These are phyloP conservation scores for Rhizopogon hawkerae DNA, from an alignment of 1,284 basidiomycete genomes.

Conservation along the genomic window DNA sequence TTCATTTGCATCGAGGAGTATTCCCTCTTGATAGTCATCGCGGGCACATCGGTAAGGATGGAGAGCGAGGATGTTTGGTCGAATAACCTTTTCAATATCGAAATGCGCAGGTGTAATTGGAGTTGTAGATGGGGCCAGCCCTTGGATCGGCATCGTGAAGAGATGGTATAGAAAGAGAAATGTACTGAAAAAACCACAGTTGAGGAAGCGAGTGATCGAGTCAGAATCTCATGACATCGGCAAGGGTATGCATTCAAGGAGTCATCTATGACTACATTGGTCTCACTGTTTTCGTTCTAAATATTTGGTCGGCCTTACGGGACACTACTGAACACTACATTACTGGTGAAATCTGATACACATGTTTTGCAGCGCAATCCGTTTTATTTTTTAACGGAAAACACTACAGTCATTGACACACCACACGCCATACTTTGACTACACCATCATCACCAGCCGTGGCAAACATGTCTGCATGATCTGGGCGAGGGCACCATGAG, in stretches of 20 bases:
- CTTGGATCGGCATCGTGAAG: slow-evolving; percentile 36
- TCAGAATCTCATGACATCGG: neutral
- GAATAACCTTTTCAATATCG: slow-evolving; percentile 73
- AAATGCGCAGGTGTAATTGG: slow-evolving; percentile 68
- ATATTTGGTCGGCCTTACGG: too few relatives aligned
- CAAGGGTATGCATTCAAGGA: too few relatives aligned
- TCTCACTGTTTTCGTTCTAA: too few relatives aligned
- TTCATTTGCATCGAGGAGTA: slow-evolving; percentile 98
- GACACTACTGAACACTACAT: too few relatives aligned
- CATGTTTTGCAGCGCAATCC: too few relatives aligned
- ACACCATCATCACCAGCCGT: slow-evolving; percentile 75
- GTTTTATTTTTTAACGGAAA: too few relatives aligned
- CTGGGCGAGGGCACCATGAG: slow-evolving; percentile 64
- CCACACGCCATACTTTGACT: slow-evolving; percentile 57
- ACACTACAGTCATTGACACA: neutral
- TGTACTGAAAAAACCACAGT: neutral
- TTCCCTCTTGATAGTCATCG: slow-evolving; percentile 90
- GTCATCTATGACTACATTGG: too few relatives aligned
- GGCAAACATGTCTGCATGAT: slow-evolving; percentile 57
- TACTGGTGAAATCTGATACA: too few relatives aligned
- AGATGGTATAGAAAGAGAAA: neutral
- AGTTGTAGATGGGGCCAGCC: slow-evolving; percentile 32
- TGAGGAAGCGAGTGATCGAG: neutral
- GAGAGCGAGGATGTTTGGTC: slow-evolving; percentile 88
- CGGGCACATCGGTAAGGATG: slow-evolving; percentile 94